Evolutionary conservation across 768 basidiomycete genomes (phyloP).

Genomic region (Psilocybe cyanescens): DNA sequence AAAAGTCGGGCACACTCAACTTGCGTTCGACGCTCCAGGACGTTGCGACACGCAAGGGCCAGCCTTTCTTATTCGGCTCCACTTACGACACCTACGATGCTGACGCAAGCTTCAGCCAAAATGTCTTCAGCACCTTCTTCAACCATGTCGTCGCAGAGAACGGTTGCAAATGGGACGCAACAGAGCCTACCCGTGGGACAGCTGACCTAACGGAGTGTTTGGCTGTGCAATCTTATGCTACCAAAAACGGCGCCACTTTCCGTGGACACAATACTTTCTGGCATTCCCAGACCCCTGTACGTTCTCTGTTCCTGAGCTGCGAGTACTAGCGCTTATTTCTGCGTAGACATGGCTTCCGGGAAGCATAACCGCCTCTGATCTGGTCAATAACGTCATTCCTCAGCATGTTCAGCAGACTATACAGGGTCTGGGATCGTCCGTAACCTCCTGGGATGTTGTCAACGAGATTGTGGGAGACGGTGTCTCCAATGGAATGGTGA

Average conservation of each 20-base stretch:
- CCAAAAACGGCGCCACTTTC: conserved; percentile 11
- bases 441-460: conserved; percentile 19
- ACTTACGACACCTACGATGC: conserved; percentile 20
- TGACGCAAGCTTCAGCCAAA: conserved; percentile 13
- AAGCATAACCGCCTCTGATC: conserved; percentile 16
- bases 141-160: conserved; percentile 20
- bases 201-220: conserved; percentile 12
- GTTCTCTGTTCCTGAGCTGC: not conserved
- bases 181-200: conserved; percentile 15
- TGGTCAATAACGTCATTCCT: conserved; percentile 19
- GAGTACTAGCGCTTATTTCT: not conserved
- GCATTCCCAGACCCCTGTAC: conserved; percentile 18
- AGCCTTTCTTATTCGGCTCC: conserved; percentile 14
- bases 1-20: conserved; percentile 15
- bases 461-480: conserved; percentile 19
- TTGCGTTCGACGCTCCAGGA: conserved; percentile 15
- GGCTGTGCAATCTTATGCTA: conserved; percentile 14
- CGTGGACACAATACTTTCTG: conserved; percentile 21
- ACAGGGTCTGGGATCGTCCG: conserved; percentile 17
- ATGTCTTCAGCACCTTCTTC: conserved; percentile 19
- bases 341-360: conserved; percentile 18
- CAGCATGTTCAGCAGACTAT: conserved; percentile 20
- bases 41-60: conserved; percentile 9
- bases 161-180: conserved; percentile 21
- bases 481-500: conserved; percentile 19